Evolutionary conservation across 345 rosid species (phyloP).

Genomic region (Syzygium oleosum): DNA sequence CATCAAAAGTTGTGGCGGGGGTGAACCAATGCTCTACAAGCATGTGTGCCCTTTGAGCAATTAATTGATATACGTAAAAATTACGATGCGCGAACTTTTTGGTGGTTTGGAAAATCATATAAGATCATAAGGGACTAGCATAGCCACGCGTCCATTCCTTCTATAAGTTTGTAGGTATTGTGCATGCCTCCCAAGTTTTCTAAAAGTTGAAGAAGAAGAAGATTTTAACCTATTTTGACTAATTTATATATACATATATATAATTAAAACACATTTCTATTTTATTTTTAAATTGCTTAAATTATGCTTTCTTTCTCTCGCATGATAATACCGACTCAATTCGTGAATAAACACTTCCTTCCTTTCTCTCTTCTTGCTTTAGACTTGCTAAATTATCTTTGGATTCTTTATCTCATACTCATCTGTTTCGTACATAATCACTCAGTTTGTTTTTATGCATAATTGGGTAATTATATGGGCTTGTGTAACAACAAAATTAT

Average conservation of each 20-base stretch:
- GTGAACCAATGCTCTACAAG: neutral
- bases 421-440: no score
- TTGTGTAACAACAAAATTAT: no score
- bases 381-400: neutral
- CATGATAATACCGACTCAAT: neutral
- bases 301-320: neutral
- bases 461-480: no score
- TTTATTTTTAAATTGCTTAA: neutral
- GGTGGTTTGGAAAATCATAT: neutral
- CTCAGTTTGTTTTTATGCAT: no score
- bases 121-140: no score
- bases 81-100: neutral
- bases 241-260: no score
- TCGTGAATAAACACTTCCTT: neutral
- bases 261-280: no score
- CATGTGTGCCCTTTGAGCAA: neutral
- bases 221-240: no score
- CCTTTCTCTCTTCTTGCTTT: neutral
- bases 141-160: no score
- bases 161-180: no score
- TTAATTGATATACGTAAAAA: no score
- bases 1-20: neutral
- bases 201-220: neutral
- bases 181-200: neutral
- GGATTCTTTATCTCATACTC: neutral